phyloP scores from a whole-genome alignment of 1,284 basidiomycete species.

The Heterobasidion annosum region DNA sequence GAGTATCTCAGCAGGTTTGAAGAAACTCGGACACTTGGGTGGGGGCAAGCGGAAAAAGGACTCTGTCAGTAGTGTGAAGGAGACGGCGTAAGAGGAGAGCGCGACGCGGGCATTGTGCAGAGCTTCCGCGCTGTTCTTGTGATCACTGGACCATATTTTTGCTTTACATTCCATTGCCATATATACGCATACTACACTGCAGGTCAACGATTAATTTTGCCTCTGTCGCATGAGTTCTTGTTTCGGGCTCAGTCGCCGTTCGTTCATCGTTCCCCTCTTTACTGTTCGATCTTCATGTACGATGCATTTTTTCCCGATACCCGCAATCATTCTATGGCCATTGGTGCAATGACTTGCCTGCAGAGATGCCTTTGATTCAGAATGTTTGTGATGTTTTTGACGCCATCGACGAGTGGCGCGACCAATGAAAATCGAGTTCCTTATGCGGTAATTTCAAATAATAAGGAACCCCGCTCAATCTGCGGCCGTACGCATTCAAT shows the following conservation, averaged over 20 bases:
- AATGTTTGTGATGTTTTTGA: too few relatives aligned
- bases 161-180: constrained; percentile 3
- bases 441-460: too few relatives aligned
- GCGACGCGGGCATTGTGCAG: neutral
- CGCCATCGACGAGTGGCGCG: too few relatives aligned
- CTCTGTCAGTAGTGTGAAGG: constrained; percentile 30
- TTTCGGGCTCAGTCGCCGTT: neutral
- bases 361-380: too few relatives aligned
- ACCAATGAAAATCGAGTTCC: too few relatives aligned
- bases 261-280: constrained; percentile 4
- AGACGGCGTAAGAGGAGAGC: neutral
- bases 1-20: constrained; percentile 33
- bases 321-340: constrained; percentile 4
- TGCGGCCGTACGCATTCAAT: too few relatives aligned
- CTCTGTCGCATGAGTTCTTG: neutral
- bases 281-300: constrained; percentile 3
- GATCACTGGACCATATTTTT: constrained; percentile 11
- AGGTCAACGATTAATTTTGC: constrained; percentile 8
- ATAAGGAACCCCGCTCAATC: too few relatives aligned
- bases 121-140: constrained; percentile 4
- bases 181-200: constrained; percentile 10
- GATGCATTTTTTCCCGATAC: constrained; percentile 5
- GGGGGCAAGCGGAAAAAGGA: constrained; percentile 42
- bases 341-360: too few relatives aligned
- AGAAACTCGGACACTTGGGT: constrained; percentile 40